Percentiles rank a stretch among this genome's conserved stretches.
Evolutionary conservation across 257 asterid species (phyloP).

Genomic region (Nyctanthes arbortristis): DNA sequence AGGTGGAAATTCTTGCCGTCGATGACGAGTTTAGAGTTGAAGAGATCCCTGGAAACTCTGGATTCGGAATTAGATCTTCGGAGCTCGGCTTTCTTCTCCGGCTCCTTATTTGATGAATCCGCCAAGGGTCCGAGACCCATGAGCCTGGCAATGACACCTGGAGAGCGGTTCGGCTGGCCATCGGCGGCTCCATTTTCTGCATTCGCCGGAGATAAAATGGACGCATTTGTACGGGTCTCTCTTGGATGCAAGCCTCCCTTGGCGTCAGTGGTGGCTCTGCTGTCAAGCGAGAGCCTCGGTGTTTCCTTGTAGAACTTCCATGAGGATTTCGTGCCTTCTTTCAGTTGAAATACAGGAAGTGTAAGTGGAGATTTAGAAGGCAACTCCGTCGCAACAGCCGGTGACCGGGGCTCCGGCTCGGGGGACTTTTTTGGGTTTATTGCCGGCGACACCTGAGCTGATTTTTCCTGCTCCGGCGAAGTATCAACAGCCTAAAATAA

Average conservation of each 20-base stretch:
- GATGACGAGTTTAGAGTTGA: slow-evolving; percentile 37
- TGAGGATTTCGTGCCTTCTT: slow-evolving; percentile 41
- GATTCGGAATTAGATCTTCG: slow-evolving; percentile 80
- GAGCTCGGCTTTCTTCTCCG: slow-evolving; percentile 49
- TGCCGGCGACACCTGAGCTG: slow-evolving; percentile 38
- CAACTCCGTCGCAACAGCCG: slow-evolving; percentile 4
- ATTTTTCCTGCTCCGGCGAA: slow-evolving; percentile 38
- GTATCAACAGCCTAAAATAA: slow-evolving; percentile 47
- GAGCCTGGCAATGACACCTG: slow-evolving; percentile 65
- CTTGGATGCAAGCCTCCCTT: slow-evolving; percentile 57
- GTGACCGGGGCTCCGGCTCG: slow-evolving; percentile 20
- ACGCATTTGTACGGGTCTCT: slow-evolving; percentile 34
- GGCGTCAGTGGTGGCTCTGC: slow-evolving; percentile 74
- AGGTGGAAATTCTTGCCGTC: slow-evolving; percentile 30
- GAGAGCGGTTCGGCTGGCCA: slow-evolving; percentile 33
- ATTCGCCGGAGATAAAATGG: slow-evolving; percentile 16
- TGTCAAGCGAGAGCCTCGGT: slow-evolving; percentile 80
- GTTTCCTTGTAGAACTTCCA: slow-evolving; percentile 60
- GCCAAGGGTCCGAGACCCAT: slow-evolving; percentile 82
- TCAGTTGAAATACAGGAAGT: slow-evolving; percentile 37
- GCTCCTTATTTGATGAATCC: slow-evolving; percentile 30
- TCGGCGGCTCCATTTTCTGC: slow-evolving; percentile 11
- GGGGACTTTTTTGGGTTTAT: too few relatives aligned
- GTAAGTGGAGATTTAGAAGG: slow-evolving; percentile 37
- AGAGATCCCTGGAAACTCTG: slow-evolving; percentile 61